These are phyloP conservation scores for Hypoxylon subgilvum DNA, from an alignment of 495 filamentous ascomycete genomes.

Conservation along the genomic window DNA sequence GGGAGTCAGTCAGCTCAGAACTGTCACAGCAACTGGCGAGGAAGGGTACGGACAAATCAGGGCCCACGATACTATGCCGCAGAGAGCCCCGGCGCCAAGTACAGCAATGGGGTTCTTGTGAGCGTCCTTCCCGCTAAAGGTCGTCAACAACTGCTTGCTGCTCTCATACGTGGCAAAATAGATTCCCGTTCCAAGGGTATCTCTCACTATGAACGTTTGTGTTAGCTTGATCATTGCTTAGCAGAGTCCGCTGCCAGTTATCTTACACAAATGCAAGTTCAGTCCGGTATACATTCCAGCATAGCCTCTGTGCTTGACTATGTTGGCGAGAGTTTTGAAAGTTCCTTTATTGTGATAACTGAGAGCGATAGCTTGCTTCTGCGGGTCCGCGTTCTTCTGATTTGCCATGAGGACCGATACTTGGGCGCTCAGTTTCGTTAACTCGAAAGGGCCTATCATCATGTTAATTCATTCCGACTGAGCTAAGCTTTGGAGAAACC, in stretches of 20 bases:
- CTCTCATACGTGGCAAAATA: conserved; percentile 94
- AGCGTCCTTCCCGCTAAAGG: conserved; percentile 67
- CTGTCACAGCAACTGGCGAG: conserved; percentile 1
- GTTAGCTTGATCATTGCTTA: conserved; percentile 22
- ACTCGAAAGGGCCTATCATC: conserved; percentile 82
- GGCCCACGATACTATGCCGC: conserved; percentile 82
- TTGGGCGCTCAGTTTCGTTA: conserved; percentile 92
- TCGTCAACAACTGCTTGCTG: conserved; percentile 81
- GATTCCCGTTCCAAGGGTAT: conserved; percentile 85
- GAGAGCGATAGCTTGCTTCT: conserved; percentile 64
- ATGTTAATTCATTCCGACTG: conserved; percentile 8
- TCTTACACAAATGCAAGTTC: conserved; percentile 77
- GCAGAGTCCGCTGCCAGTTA: neutral
- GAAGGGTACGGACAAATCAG: conserved; percentile 62
- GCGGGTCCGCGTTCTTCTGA: conserved; percentile 58
- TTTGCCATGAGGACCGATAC: conserved; percentile 83
- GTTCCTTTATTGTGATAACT: conserved; percentile 83
- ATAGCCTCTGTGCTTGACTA: conserved; percentile 78
- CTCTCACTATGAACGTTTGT: conserved; percentile 65
- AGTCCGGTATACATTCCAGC: conserved; percentile 86
- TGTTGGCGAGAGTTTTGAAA: conserved; percentile 76
- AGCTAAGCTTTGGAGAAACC: neutral
- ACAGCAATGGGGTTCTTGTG: conserved; percentile 76
- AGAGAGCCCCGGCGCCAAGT: conserved; percentile 74
- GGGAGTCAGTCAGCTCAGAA: conserved; percentile 32